Conservation (phyloP, 163 green algal species). For the Trebouxia gelatinosa region DNA sequence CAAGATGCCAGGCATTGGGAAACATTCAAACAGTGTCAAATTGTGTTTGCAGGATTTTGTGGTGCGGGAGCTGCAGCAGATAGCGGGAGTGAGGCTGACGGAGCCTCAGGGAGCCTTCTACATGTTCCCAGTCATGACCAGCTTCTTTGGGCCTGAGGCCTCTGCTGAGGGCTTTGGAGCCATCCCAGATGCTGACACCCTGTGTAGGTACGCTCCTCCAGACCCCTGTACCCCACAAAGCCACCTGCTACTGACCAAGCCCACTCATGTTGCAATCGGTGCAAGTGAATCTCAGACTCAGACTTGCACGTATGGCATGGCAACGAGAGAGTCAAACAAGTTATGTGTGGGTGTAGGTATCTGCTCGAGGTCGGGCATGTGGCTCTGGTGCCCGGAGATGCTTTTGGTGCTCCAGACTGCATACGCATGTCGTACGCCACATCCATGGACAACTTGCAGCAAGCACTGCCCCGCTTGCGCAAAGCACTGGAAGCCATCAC, state of each 20-base stretch:
- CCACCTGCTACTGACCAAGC: no score
- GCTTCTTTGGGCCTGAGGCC: constrained; percentile 74
- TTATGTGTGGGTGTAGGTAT: constrained; percentile 43
- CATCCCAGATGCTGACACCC: constrained; percentile 80
- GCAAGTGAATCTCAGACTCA: neutral
- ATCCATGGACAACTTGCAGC: constrained; percentile 73
- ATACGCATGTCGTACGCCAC: constrained; percentile 96
- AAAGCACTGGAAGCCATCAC: constrained; percentile 21
- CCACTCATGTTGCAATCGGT: neutral
- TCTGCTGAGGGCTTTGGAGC: constrained; percentile 71
- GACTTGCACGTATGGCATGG: neutral
- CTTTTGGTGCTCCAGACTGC: constrained; percentile 80
- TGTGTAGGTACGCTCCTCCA: constrained; percentile 84
- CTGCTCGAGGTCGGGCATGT: constrained; percentile 66
- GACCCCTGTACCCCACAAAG: no score
- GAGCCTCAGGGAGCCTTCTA: constrained; percentile 93
- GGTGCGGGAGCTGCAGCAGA: constrained; percentile 62
- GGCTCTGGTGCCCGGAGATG: constrained; percentile 93
- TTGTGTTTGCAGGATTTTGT: constrained; percentile 76
- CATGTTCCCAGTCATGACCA: constrained; percentile 87
- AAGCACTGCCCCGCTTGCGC: constrained; percentile 67
- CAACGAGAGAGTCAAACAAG: neutral
- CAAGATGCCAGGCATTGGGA: no score
- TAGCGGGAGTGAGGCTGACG: constrained; percentile 70
- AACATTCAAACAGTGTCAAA: no score